Base-by-base conservation (phyloP, 257 asterid genomes). In the Solanum paucissectum region DNA sequence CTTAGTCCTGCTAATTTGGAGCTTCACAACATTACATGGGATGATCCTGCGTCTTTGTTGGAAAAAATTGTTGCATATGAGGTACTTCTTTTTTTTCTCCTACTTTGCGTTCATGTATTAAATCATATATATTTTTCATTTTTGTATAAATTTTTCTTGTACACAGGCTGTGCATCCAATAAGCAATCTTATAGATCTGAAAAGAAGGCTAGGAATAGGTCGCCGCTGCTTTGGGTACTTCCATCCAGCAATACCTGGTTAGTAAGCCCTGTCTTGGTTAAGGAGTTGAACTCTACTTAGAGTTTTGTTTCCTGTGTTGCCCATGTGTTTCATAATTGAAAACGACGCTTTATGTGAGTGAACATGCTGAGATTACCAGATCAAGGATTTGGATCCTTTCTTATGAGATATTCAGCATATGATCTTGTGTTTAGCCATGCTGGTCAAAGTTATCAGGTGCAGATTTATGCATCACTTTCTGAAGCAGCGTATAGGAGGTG, bases 171-270 rank as follows among this genome's bases (percentile, higher is more conserved):
- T 96, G 90, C 99, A 96, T 95, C 98, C 99, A 72, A 96, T 95
- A 89, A 96, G 98, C 93, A 95, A 92, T 90, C 98, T 96, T 86
- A 88, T 95, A 88, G 98, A 95, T 93, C 89, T 96, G 91, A 96
- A 95, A 89, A 94, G 98, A 90, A 94, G 98, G 92, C 92, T 96
- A 42, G 99, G 99, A 71, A 91, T 93, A 36, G 99, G 99, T 37
- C 97, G 98, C 36, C 95, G 98, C 87, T 96, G 99, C 89, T 96
- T 96, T 90, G 99, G 97, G 89, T 96, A 96, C 90, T 90, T 96
- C 79, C 98, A 96, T 91, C 99, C 99, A 16, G 96, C 99, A 83
- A 94, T 96, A 88, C 97, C 98, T 85, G 98, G 99, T 95, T 88
- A 87, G 90, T 87, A 86, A 81, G 86, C 55, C 73, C 86, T 90